Percentiles rank a stretch among this genome's conserved stretches.
Evolutionary conservation across 371 early-diverging fungal species (phyloP).

Genomic region (Mortierella sp.): DNA sequence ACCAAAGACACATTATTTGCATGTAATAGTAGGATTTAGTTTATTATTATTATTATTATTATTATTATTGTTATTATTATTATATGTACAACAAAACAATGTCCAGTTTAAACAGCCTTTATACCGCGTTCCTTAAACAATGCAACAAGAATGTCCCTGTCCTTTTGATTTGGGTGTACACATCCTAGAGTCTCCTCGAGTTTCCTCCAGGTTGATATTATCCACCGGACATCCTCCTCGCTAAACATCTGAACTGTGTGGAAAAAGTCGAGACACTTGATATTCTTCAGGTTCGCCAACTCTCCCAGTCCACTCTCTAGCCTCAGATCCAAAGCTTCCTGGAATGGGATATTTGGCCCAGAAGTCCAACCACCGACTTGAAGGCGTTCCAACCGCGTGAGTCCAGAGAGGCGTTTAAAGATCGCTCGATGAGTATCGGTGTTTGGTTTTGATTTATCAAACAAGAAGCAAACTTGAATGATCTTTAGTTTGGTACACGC

Average conservation of each 20-base stretch:
- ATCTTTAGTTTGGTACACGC: not conserved
- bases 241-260: not conserved
- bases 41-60: too few species aligned
- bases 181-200: not conserved
- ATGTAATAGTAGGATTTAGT: too few species aligned
- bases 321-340: conserved; percentile 1
- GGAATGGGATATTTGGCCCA: not conserved
- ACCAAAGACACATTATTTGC: too few species aligned
- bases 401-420: not conserved
- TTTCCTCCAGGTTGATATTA: not conserved
- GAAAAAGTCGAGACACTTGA: not conserved
- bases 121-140: not conserved
- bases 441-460: not conserved
- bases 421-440: not conserved
- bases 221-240: conserved; percentile 1
- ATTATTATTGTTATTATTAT: too few species aligned
- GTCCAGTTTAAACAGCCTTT: not conserved
- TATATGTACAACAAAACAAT: too few species aligned
- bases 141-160: not conserved
- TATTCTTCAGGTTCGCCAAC: not conserved
- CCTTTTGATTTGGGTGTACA: not conserved
- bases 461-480: not conserved
- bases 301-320: not conserved
- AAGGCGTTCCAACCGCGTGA: not conserved
- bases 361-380: not conserved